Base-by-base conservation (phyloP, 208 protist species). In the Wallacemonas sp. region DNA sequence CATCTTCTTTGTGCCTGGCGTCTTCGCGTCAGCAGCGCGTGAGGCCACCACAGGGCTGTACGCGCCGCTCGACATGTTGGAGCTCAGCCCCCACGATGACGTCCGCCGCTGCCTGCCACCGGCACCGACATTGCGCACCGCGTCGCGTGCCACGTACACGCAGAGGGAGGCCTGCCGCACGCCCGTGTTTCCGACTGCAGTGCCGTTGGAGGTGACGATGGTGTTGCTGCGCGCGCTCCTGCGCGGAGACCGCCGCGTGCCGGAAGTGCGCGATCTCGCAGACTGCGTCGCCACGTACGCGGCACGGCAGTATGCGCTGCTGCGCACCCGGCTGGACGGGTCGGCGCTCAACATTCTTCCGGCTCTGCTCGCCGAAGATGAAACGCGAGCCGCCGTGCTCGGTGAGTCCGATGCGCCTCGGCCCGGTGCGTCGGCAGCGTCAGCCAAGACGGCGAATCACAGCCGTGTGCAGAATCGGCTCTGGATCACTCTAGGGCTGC, bases 281-380 rank as follows among this genome's bases (percentile, higher is more conserved):
- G 73, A 85, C 34, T 57, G 60, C 12, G 65, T 89, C 15, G 32
- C 73, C n/a, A 86, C 78, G 42, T 85, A 91, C 58, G 76, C 78
- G n/a, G 73, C 84, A 24, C 85, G 81, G 19, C 71, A 74, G 34
- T 85, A 79, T 44, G 73, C 88, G 75, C 73, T 94, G 62, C 68
- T 94, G 58, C 79, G 88, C 2, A 76, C 76, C 12, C 76, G 83
- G 4, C 67, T 75, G 24, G 73, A 73, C 39, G 82, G 79, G 53
- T 69, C 57, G 30, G 79, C 73, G 22, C 58, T 79, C 57, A 85
- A 84, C 60, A 71, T 83, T 13, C 62, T 71, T 21, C 15, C 26
- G 34, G 37, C 30, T 57, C 70, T 73, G n/a, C 37, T 48, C 3
- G 10, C 41, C 4, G 32, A 66, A 22, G 52, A 42, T 2, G 6